phyloP scores from a whole-genome alignment of 2,329 filamentous ascomycete genomes.

The Metarhizium humberi region DNA sequence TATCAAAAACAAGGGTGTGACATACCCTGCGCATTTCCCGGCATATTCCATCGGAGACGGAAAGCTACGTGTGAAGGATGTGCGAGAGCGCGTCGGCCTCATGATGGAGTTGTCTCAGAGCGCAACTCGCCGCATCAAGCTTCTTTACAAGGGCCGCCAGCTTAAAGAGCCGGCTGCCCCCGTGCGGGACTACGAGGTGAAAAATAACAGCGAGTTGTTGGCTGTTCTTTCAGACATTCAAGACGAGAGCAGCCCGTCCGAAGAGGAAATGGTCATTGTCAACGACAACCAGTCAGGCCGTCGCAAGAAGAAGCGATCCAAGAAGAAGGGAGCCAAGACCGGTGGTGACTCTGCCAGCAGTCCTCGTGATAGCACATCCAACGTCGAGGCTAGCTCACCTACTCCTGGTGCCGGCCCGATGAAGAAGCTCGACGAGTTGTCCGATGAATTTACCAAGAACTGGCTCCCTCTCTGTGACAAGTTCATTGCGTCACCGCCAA shows the following conservation, averaged over 20 bases:
- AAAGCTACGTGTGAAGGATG: conserved; percentile 55
- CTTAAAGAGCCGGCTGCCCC: conserved; percentile 54
- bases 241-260: conserved; percentile 26
- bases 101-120: conserved; percentile 53
- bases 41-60: conserved; percentile 68
- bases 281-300: conserved; percentile 24
- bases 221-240: conserved; percentile 31
- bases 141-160: conserved; percentile 65
- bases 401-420: conserved; percentile 24
- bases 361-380: conserved; percentile 34
- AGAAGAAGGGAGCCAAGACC: conserved; percentile 32
- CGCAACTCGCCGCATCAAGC: conserved; percentile 45
- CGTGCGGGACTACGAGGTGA: conserved; percentile 52
- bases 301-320: conserved; percentile 29
- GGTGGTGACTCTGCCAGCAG: conserved; percentile 33
- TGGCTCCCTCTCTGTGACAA: conserved; percentile 56
- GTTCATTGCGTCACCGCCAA: conserved; percentile 54
- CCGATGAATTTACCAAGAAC: conserved; percentile 51
- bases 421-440: conserved; percentile 58
- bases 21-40: conserved; percentile 63
- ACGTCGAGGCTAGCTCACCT: conserved; percentile 20
- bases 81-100: conserved; percentile 57
- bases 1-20: conserved; percentile 57
- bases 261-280: conserved; percentile 34
- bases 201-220: conserved; percentile 52